phyloP scores from a whole-genome alignment of 2,329 filamentous ascomycete species.

The Huntiella abstrusa region DNA sequence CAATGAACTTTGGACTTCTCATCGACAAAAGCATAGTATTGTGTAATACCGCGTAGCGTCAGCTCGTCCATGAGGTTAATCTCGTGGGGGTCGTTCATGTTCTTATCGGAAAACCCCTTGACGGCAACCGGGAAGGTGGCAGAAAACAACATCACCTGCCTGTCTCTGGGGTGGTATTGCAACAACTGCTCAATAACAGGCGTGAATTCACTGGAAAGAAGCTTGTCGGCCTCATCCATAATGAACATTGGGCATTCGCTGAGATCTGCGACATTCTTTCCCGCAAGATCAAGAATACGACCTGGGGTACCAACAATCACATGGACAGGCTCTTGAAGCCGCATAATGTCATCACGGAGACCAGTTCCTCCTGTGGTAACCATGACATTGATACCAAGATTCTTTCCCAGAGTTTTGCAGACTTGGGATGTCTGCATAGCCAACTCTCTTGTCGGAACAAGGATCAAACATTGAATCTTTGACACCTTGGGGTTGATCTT shows the following conservation, averaged over 20 bases:
- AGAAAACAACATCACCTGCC: slow-evolving; percentile 98
- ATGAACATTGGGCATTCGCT: slow-evolving; percentile 95
- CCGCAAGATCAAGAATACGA: slow-evolving; percentile 85
- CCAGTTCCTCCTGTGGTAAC: slow-evolving; percentile 94
- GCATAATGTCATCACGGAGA: slow-evolving; percentile 89
- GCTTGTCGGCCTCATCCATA: slow-evolving; percentile 98
- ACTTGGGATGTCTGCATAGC: slow-evolving; percentile 98
- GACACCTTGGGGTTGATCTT: slow-evolving; percentile 91
- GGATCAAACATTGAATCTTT: slow-evolving; percentile 90
- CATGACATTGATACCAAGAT: slow-evolving; percentile 96
- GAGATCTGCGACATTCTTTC: slow-evolving; percentile 89
- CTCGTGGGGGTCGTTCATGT: slow-evolving; percentile 91
- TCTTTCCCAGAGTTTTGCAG: slow-evolving; percentile 95
- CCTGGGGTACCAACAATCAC: slow-evolving; percentile 95
- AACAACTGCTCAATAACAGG: slow-evolving; percentile 92
- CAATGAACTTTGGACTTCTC: slow-evolving; percentile 99
- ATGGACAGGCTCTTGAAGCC: slow-evolving; percentile 83
- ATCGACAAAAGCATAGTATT: slow-evolving; percentile 98
- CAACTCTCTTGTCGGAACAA: slow-evolving; percentile 90
- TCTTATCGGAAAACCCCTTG: slow-evolving; percentile 95
- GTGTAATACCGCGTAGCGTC: slow-evolving; percentile 90
- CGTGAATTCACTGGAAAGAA: slow-evolving; percentile 90
- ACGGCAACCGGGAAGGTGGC: slow-evolving; percentile 95
- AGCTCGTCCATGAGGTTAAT: slow-evolving; percentile 99
- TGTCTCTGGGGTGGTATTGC: slow-evolving; percentile 87